phyloP scores from a whole-genome alignment of 441 rosid genomes.

The Dalechampia spathulata region DNA sequence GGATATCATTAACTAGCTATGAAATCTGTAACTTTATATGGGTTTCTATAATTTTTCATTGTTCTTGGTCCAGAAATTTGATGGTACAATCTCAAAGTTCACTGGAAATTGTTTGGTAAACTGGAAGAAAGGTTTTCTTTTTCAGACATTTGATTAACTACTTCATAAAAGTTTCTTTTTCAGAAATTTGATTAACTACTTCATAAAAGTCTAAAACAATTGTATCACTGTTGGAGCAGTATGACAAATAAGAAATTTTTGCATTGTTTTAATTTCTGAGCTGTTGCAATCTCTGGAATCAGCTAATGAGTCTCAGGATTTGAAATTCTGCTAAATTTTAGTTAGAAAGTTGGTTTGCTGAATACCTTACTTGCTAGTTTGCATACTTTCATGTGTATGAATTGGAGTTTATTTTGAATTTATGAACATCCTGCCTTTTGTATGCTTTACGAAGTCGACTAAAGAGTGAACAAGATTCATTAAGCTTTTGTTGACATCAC shows the following conservation, averaged over 20 bases:
- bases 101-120: neutral
- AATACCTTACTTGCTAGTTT: neutral
- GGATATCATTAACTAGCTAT: constrained; percentile 1
- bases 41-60: neutral
- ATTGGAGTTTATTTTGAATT: neutral
- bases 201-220: no score
- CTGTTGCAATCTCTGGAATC: no score
- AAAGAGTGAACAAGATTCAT: neutral
- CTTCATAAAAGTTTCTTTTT: no score
- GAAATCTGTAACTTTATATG: neutral
- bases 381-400: neutral
- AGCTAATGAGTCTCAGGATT: no score
- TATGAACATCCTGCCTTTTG: neutral
- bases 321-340: no score
- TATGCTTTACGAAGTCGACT: neutral
- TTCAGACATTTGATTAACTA: no score
- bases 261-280: no score
- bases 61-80: neutral
- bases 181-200: no score
- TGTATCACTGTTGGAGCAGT: no score
- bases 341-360: neutral
- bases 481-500: no score
- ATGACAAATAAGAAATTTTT: no score
- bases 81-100: neutral
- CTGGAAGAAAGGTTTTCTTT: neutral